Evolutionary conservation across 495 filamentous ascomycete species (phyloP), one percentile per base, ranked within the genome.

Genomic region (Aspergillus avenaceus): DNA sequence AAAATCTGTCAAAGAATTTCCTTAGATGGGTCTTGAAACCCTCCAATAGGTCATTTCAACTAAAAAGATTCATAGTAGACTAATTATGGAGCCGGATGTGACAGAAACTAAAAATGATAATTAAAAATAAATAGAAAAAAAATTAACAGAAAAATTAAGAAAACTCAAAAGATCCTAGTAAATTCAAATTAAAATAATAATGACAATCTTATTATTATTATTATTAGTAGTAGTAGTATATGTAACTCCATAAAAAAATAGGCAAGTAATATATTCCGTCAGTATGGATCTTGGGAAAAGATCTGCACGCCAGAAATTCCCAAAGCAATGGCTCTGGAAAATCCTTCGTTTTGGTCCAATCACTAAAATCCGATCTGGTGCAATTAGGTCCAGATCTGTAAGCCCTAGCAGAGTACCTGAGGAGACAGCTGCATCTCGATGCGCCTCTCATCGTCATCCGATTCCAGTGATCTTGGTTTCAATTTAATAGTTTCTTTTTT

Each of bases 241-340:
- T 19, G 18, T 38, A 14, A 19, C 18, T 38, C 16, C 21, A 38
- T 38, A 14, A 38, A 38, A 38, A 38, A 6, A 38, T 6, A 21
- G 21, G n/a, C n/a, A n/a, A n/a, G n/a, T n/a, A 38, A 19, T 19
- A 21, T 38, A 38, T 18, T 19, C 34, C 34, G 34, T 38, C 34
- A 38, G 34, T 19, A 38, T 38, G 34, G 34, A 38, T 38, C 34
- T 38, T 38, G 34, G 34, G 34, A 38, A n/a, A 22, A 13, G 50
- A 53, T 53, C 50, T 53, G 44, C 50, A 53, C 37, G 50, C 44
- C 50, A 53, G 49, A 42, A 47, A 26, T 38, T 29, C 41, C 52
- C 52, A 45, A 41, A 31, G 38, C 38, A 41, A 34, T 34, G 48
- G 52, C 14, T 23, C 45, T 49, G 52, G 52, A 23, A 41, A 28